These are phyloP conservation scores for Saccharomycopsis fermentans DNA, from an alignment of 805 yeast genomes.

Conservation along the genomic window DNA sequence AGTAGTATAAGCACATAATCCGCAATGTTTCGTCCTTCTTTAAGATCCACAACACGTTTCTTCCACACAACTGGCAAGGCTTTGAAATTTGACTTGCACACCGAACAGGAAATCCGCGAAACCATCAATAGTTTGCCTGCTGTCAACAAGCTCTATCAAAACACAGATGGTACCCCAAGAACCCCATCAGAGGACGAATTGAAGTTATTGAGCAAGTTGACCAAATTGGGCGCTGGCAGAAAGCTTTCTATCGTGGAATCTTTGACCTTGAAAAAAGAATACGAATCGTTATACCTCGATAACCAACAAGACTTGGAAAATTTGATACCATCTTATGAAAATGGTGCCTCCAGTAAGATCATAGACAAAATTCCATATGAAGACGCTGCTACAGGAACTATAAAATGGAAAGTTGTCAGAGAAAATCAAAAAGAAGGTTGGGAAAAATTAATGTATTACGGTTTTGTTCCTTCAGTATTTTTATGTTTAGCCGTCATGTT, in stretches of 20 bases:
- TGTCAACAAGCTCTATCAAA: slow-evolving; percentile 56
- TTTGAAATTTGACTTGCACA: slow-evolving; percentile 29
- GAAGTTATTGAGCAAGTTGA: slow-evolving; percentile 62
- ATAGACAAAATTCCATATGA: slow-evolving; percentile 78
- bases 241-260: slow-evolving; percentile 41
- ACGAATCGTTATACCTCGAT: slow-evolving; percentile 44
- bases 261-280: slow-evolving; percentile 39
- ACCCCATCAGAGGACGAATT: slow-evolving; percentile 62
- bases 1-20: neutral
- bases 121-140: slow-evolving; percentile 54
- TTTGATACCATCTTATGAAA: slow-evolving; percentile 38
- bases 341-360: slow-evolving; percentile 47
- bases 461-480: slow-evolving; percentile 61
- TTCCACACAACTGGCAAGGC: slow-evolving; percentile 5
- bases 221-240: slow-evolving; percentile 46
- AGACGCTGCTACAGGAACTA: slow-evolving; percentile 67
- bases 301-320: slow-evolving; percentile 52
- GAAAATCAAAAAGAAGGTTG: slow-evolving; percentile 76
- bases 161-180: slow-evolving; percentile 67
- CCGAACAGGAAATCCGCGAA: slow-evolving; percentile 53
- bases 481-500: slow-evolving; percentile 42
- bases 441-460: slow-evolving; percentile 65
- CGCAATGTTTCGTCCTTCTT: neutral
- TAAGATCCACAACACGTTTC: neutral
- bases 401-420: slow-evolving; percentile 69